Base-by-base conservation (phyloP, 2,329 filamentous ascomycete species). In the Apiospora kogelbergensis region DNA sequence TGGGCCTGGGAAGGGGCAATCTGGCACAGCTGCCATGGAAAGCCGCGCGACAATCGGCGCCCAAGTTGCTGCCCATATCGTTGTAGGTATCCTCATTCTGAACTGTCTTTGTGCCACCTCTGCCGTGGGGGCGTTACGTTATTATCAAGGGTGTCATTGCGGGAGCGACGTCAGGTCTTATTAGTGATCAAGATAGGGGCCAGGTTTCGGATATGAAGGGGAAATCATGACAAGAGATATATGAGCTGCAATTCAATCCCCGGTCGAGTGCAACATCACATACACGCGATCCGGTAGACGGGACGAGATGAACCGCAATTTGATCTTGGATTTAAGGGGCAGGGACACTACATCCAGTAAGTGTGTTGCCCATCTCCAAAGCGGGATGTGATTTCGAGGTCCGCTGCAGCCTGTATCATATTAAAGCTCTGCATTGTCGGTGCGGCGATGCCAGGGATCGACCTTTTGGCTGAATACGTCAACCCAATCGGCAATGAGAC, bases 1-100 rank as follows among this genome's bases (percentile, higher is more conserved):
- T 1, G 78, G 74, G 0, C 79, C 79, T 15, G 76, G 75, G 15
- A 77, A 80, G 0, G 79, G 79, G 57, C 78, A 81, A 67, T 79
- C 78, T 3, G 78, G 77, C 33, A 78, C 1, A 3, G 53, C 26
- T 37, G 30, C 53, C 4, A 20, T 3, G 3, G 17, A 4, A 10
- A 37, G 7, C 9, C 6, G 53, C 30, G 20, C 11, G 13, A 9
- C 53, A 7, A 60, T n/a, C n/a, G n/a, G n/a, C 17, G 30, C 17
- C 53, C 30, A 60, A 6, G 30, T 13, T 9, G 48, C 26, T 17
- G 30, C 17, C 53, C 30, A n/a, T 37, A 22, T 13, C 4, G 17
- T 37, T 9, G 30, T 37, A 1, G 53, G 30, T n/a, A 60, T 60
- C 30, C 22, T 60, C 53, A 60, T 60, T 30, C 1, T 60, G 53